These are phyloP conservation scores for Sisymbrium altissimum DNA, from an alignment of 345 rosid genomes.

Conservation along the genomic window DNA sequence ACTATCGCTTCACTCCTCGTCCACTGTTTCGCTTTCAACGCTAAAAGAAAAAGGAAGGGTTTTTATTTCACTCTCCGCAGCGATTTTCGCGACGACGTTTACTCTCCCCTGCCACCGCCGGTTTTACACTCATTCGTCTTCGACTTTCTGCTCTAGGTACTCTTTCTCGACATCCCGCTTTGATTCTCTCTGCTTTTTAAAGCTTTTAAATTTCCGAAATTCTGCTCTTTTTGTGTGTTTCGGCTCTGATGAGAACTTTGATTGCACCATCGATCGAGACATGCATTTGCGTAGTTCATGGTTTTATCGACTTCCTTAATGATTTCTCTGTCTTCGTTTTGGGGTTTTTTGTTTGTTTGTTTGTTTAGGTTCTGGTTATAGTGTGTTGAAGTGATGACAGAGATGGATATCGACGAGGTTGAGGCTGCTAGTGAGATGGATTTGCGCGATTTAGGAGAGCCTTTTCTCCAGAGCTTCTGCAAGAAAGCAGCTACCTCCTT, in stretches of 20 bases:
- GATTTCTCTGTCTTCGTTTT: not conserved
- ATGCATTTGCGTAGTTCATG: not conserved
- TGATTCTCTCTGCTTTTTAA: conserved; percentile 16
- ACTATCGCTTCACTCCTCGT: not conserved
- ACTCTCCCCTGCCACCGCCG: not conserved
- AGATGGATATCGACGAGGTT: conserved; percentile 23
- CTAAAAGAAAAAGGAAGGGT: not conserved
- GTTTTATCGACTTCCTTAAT: not conserved
- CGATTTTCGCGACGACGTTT: too few relatives aligned
- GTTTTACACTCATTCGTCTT: not conserved
- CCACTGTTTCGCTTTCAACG: too few relatives aligned
- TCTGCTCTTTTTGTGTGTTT: not conserved
- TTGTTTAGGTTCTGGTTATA: not conserved
- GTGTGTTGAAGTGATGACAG: not conserved
- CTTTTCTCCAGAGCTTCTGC: conserved; percentile 48
- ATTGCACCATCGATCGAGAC: not conserved
- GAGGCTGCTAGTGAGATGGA: conserved; percentile 30
- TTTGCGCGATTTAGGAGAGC: conserved; percentile 48
- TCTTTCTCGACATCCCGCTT: not conserved
- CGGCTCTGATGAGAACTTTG: not conserved
- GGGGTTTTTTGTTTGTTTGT: not conserved
- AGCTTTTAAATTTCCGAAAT: not conserved
- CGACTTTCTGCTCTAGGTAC: not conserved
- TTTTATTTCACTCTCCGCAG: not conserved
- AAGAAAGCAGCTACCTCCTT: conserved; percentile 57